Base-by-base conservation (phyloP, 129 eudicot genomes). In the Chrysanthemum seticuspe region DNA sequence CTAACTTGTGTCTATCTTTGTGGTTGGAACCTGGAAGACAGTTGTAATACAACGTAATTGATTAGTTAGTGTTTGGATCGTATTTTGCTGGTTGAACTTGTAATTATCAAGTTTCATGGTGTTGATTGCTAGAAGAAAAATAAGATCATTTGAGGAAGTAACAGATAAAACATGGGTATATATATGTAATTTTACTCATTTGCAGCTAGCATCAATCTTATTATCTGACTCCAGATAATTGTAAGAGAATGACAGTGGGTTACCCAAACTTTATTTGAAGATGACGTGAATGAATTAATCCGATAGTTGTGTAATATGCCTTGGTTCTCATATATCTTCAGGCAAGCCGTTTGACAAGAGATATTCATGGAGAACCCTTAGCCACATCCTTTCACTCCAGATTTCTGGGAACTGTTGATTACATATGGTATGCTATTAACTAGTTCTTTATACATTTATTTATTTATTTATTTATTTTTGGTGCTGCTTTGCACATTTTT, bases 341-440 rank as follows among this genome's bases (percentile, higher is more conserved):
- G 97, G 97, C 89, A 63, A 89, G 78, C 80, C 36, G 66, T 58
- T 77, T 71, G 74, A 77, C 92, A 5, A 79, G 97, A 77, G 96
- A 89, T 83, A 59, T 45, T 51, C 18, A 49, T 65, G 97, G 97
- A 72, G 97, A 92, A 83, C 97, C 97, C 10, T 81, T 84, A 67
- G 96, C 82, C 51, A 92, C 97, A 53, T 78, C 97, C 50, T 86
- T 65, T 65, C 97, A 92, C 61, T 82, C 91, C 63, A 81, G 63
- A 74, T 91, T 91, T 75, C 75, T 82, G 86, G 97, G 97, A 71
- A 92, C 97, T 34, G 96, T 92, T 75, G 97, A 92, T 76, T 92
- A 89, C 68, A 92, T 92, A 69, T 92, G 97, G 97, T 92, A 91
- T 56, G 56, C 36, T 50, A 11, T 13, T 45, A 29, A 49, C 73